These are phyloP conservation scores for Simmondsia chinensis DNA, from an alignment of 148 eudicot genomes.

Conservation along the genomic window DNA sequence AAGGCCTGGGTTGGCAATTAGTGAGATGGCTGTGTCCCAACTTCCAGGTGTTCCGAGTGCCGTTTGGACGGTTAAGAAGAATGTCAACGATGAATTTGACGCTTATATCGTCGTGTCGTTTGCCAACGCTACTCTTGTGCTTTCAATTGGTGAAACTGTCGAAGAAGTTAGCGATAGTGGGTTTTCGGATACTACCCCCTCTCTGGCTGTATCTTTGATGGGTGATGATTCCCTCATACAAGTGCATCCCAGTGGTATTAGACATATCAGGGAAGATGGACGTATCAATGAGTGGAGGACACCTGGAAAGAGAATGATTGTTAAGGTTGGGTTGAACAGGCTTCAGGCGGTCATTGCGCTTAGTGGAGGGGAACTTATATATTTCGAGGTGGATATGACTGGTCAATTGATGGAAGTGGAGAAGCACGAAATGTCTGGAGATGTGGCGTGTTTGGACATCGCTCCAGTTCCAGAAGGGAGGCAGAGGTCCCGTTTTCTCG, in stretches of 20 bases:
- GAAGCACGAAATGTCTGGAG: constrained; percentile 96
- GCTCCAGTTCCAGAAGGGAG: constrained; percentile 99
- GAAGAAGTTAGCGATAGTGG: constrained; percentile 99
- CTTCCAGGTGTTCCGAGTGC: constrained; percentile 97
- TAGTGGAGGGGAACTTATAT: constrained; percentile 95
- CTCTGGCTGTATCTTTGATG: constrained; percentile 88
- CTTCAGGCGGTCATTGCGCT: constrained; percentile 93
- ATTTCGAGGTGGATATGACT: constrained; percentile 90
- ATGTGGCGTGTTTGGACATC: constrained; percentile 95
- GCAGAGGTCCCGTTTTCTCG: constrained; percentile 87
- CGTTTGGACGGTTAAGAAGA: constrained; percentile 97
- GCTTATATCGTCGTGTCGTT: constrained; percentile 97
- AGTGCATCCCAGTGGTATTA: constrained; percentile 94
- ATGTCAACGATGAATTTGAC: constrained; percentile 89
- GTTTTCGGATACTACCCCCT: constrained; percentile 93
- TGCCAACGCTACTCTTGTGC: constrained; percentile 98
- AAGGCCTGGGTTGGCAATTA: constrained; percentile 89
- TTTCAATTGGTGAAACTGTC: constrained; percentile 97
- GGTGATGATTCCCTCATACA: constrained; percentile 99
- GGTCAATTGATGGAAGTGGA: constrained; percentile 95
- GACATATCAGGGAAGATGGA: constrained; percentile 99
- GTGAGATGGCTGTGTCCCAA: constrained; percentile 94
- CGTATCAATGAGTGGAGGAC: constrained; percentile 98
- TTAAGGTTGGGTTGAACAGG: constrained; percentile 91
- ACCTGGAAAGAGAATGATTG: constrained; percentile 96